phyloP scores from a whole-genome alignment of 257 asterid genomes.

The Solanum sejunctum region DNA sequence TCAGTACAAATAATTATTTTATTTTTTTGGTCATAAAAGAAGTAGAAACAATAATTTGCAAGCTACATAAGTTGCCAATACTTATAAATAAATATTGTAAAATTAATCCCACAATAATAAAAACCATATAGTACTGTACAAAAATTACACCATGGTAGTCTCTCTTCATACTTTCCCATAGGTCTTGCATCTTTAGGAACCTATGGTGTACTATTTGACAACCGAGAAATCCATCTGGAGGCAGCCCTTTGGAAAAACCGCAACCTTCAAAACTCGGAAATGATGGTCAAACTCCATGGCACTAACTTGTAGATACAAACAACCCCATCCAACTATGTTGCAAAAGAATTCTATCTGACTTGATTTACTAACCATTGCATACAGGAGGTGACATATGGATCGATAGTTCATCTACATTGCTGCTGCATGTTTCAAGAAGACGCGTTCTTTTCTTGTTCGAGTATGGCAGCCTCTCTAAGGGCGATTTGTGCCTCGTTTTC shows the following conservation, averaged over 20 bases:
- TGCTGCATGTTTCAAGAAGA: constrained; percentile 9
- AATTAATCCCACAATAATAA: neutral
- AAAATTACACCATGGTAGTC: constrained; percentile 28
- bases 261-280: neutral
- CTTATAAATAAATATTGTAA: neutral
- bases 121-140: constrained; percentile 50
- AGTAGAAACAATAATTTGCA: neutral
- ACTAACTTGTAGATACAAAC: constrained; percentile 7
- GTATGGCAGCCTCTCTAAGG: constrained; percentile 59
- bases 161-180: constrained; percentile 16
- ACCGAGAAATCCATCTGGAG: neutral
- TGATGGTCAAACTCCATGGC: neutral
- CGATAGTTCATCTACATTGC: neutral
- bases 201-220: neutral
- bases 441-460: constrained; percentile 51
- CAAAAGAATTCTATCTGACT: neutral
- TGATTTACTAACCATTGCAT: neutral
- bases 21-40: neutral
- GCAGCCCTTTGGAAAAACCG: neutral
- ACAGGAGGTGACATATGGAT: neutral
- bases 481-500: constrained; percentile 79
- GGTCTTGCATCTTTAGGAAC: constrained; percentile 14
- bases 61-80: neutral
- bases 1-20: neutral
- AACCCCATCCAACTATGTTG: constrained; percentile 3